Conservation (phyloP, 345 rosid species). For the Clarkia xantiana region DNA sequence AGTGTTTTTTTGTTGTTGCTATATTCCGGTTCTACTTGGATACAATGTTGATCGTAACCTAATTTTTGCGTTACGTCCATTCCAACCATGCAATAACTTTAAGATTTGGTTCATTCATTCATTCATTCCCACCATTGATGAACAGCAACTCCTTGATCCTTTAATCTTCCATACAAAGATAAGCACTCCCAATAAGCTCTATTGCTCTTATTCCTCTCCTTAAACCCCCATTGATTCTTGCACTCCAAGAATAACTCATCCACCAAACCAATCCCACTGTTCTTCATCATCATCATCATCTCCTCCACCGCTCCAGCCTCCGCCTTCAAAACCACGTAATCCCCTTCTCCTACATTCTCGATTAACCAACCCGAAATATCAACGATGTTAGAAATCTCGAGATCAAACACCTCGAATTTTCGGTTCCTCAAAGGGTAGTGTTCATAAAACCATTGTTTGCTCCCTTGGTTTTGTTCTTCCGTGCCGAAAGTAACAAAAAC, state of each 20-base stretch:
- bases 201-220: slow-evolving; percentile 12
- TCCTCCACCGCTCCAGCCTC: slow-evolving; percentile 28
- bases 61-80: too few species aligned
- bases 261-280: slow-evolving; percentile 13
- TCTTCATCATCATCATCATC: slow-evolving; percentile 16
- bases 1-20: too few species aligned
- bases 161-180: slow-evolving; percentile 29
- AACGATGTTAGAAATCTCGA: slow-evolving; percentile 2
- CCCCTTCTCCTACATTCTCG: slow-evolving; percentile 22
- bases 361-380: slow-evolving; percentile 22
- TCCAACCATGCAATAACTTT: too few species aligned
- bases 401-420: slow-evolving; percentile 16
- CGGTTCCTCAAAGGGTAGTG: slow-evolving; percentile 22
- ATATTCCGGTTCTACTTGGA: too few species aligned
- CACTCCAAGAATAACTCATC: slow-evolving; percentile 37
- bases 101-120: too few species aligned
- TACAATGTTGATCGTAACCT: too few species aligned
- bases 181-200: slow-evolving; percentile 44
- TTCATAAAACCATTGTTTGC: slow-evolving; percentile 19
- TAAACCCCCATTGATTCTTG: slow-evolving; percentile 17
- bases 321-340: slow-evolving; percentile 36
- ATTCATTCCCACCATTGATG: slow-evolving; percentile 39
- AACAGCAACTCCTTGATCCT: slow-evolving; percentile 31
- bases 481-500: slow-evolving; percentile 18
- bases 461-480: slow-evolving; percentile 11